Evolutionary conservation across 2,329 filamentous ascomycete species (phyloP), one percentile per base, ranked within the genome.

Genomic region (Phaeosphaeriaceae sp.): DNA sequence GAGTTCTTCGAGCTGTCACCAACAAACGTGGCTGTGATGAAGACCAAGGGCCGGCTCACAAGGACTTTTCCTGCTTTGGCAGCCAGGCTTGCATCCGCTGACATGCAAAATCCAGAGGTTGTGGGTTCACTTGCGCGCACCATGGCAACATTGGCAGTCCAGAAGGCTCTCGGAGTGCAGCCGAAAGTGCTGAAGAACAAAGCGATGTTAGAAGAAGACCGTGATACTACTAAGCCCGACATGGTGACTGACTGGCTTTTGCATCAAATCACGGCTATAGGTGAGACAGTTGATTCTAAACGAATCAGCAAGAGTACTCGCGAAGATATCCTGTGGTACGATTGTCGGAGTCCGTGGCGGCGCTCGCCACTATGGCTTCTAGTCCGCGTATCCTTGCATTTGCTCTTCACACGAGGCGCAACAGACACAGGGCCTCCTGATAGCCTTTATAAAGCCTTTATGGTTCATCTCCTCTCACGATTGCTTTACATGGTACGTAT

Each of bases 301-400:
- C 66, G 71, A 0, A 72, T 85, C n/a, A 68, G 54, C 35, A 86
- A 86, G 49, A 71, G 79, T 23, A 81, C 79, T 0, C 77, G 81
- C 2, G 82, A 86, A 32, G 82, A 86, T 12, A 75, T 84, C 1
- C 47, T 81, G 8, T 84, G 78, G 75, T 47, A 55, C 0, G 38
- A 74, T 1, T 56, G 50, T 12, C 51, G 50, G 1, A 34, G 43
- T 1, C 79, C 79, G 0, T 85, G 82, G 83, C 70, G 77, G 9
- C 66, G 79, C 36, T 84, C 82, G 11, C 71, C 82, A 0, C 49
- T 80, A 0, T 87, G 82, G 82, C 69, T 86, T 0, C 68, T 85
- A 0, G 46, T 86, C 2, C 79, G 83, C 0, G 81, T 84, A 0
- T 63, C 74, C 0, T 51, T 84, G 2, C 81, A 85, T 42, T 62